A percentile compares a stretch with the other conserved stretches of the same genome.
Evolutionary conservation across 306 rosid species (phyloP).

Genomic region (Pyrus bretschneideri): DNA sequence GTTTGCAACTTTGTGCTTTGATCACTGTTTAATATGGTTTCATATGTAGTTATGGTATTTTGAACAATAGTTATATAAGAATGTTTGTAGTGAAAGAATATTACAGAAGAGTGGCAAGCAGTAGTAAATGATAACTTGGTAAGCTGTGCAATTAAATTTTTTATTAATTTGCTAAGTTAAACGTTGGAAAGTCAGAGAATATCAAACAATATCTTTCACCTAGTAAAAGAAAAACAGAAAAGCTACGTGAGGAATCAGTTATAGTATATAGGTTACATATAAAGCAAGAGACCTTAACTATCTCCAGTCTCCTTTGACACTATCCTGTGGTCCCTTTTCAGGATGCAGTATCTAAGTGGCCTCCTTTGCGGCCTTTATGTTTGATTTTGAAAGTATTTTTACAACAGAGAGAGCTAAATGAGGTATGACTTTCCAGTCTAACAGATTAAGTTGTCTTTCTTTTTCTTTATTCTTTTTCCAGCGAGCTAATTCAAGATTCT

Average conservation of each 20-base stretch:
- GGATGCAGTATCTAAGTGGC: constrained; percentile 71
- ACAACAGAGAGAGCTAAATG: constrained; percentile 94
- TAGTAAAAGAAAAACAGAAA: neutral
- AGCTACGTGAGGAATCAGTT: neutral
- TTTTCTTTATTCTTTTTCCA: constrained; percentile 5
- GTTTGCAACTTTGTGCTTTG: neutral
- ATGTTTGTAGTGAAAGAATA: neutral
- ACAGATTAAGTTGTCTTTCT: neutral
- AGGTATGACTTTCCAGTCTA: constrained; percentile 37
- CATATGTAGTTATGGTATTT: neutral
- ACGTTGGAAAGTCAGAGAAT: neutral
- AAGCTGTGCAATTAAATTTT: neutral
- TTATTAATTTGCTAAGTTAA: neutral
- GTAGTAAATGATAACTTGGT: neutral
- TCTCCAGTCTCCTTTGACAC: neutral
- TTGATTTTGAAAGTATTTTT: constrained; percentile 86
- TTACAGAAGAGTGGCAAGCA: neutral
- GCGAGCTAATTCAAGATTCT: constrained; percentile 27
- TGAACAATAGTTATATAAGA: neutral
- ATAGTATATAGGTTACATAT: neutral
- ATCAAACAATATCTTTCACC: neutral
- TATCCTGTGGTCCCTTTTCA: constrained; percentile 29
- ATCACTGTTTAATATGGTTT: neutral
- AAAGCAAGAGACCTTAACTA: neutral
- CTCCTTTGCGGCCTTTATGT: constrained; percentile 75